phyloP scores from a whole-genome alignment of 768 basidiomycete genomes.

The Serendipita indica region DNA sequence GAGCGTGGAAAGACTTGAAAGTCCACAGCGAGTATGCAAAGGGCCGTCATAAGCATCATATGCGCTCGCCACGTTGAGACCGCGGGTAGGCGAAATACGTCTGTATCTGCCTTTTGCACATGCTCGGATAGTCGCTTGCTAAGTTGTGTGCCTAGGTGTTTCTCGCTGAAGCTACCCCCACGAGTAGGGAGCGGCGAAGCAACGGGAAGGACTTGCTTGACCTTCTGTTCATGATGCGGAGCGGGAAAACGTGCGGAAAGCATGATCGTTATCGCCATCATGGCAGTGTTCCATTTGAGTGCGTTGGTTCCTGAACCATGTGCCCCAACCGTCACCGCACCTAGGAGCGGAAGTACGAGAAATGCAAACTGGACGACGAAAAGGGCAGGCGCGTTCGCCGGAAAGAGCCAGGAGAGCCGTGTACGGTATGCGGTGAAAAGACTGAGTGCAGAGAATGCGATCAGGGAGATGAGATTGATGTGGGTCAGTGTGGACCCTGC shows the following conservation, averaged over 20 bases:
- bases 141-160: background rate
- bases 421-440: conserved; percentile 48
- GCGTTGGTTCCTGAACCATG: conserved; percentile 3
- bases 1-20: conserved; percentile 81
- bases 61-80: conserved; percentile 81
- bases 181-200: background rate
- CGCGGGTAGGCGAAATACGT: conserved; percentile 39
- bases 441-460: conserved; percentile 49
- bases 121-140: background rate
- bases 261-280: background rate
- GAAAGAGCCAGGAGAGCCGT: conserved; percentile 24
- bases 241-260: conserved; percentile 14
- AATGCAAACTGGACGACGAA: conserved; percentile 43
- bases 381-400: conserved; percentile 24
- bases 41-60: conserved; percentile 86
- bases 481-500: conserved; percentile 54
- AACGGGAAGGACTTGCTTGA: conserved; percentile 10
- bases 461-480: conserved; percentile 52
- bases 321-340: conserved; percentile 15
- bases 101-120: background rate
- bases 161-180: background rate
- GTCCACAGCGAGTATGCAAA: conserved; percentile 90
- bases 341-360: conserved; percentile 62
- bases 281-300: background rate
- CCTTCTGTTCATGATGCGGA: conserved; percentile 12